Base-by-base conservation (phyloP, 768 basidiomycete genomes). In the Leccinum disarticulatum region DNA sequence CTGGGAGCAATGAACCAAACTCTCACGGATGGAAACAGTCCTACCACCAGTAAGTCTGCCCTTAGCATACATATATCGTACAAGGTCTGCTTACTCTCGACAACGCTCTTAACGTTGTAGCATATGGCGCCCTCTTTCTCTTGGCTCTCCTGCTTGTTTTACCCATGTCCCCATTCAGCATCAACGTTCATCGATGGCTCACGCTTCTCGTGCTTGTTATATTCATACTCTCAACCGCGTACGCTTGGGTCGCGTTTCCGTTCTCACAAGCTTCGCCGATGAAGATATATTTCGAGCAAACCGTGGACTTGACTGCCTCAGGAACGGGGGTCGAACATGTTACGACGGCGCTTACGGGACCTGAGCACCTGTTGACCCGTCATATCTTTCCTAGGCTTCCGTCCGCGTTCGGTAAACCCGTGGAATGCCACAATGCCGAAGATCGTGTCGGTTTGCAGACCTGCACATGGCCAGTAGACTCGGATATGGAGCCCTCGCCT, bases 241-340 rank as follows among this genome's bases (percentile, higher is more conserved):
- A 79, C 64, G 69, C 74, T 54, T 77, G 79, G 69, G 57, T 79
- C 6, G 75, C 70, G 7, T 85, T 85, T 73, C 90, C 90, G 0
- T 92, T 93, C 76, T 81, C 82, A 15, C 72, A 77, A 43, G 70
- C 80, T 22, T 70, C 81, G 5, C 90, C 89, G 0, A 73, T 91
- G 66, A 91, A 90, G 62, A 73, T 91, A 1, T 90, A 79, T 72
- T 93, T 91, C 78, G 79, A 79, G 52, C 91, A 92, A 68, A 76
- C 68, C 2, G 75, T 90, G 6, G 75, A 80, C 52, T 71, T 90
- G 41, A 64, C 67, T 31, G 58, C 72, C 8, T 66, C 67, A 3
- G 63, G 68, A n/a, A 61, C 61, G 13, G 54, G 60, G 31, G 61
- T 66, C 6, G 67, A 72, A n/a, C 73, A 70, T 13, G 74, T 75